phyloP scores from a whole-genome alignment of 495 filamentous ascomycete species.

The Echria macrotheca region DNA sequence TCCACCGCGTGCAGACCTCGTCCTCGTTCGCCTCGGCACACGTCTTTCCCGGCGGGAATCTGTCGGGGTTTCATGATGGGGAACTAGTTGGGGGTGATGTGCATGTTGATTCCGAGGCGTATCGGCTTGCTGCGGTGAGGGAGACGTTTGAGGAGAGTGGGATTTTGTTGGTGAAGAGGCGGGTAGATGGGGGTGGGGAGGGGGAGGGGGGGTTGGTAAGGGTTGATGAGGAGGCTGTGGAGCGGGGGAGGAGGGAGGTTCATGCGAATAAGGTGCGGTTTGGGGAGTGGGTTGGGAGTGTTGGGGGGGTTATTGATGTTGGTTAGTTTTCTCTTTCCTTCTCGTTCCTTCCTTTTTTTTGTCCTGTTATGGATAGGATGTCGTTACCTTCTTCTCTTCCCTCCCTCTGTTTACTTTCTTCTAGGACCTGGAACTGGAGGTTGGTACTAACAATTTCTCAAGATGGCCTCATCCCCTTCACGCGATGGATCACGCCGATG shows the following conservation, averaged over 20 bases:
- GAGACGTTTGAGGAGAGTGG: conserved; percentile 96
- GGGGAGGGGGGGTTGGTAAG: no score
- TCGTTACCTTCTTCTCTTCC: no score
- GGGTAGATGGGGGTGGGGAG: conserved; percentile 19
- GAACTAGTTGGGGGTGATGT: conserved; percentile 45
- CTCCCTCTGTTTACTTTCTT: no score
- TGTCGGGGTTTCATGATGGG: conserved; percentile 67
- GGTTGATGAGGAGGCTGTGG: conserved; percentile 38
- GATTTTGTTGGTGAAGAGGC: conserved; percentile 64
- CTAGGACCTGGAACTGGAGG: no score
- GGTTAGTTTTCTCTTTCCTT: conserved; percentile 37
- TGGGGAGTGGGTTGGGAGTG: conserved; percentile 55
- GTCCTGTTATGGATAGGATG: no score
- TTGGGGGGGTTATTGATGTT: conserved; percentile 60
- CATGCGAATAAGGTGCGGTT: conserved; percentile 58
- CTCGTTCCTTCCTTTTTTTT: no score
- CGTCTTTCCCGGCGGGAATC: conserved; percentile 93
- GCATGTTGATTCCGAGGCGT: conserved; percentile 63
- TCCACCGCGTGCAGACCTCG: conserved; percentile 78
- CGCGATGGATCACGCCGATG: conserved; percentile 82
- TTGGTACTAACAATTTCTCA: not conserved
- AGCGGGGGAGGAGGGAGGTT: conserved; percentile 61
- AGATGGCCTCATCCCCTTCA: conserved; percentile 75
- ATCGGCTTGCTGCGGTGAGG: conserved; percentile 73
- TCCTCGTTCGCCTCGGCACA: conserved; percentile 85